Evolutionary conservation across 2,329 filamentous ascomycete species (phyloP), one percentile per base, ranked within the genome.

Genomic region (Fusarium neocosmosporiellum): DNA sequence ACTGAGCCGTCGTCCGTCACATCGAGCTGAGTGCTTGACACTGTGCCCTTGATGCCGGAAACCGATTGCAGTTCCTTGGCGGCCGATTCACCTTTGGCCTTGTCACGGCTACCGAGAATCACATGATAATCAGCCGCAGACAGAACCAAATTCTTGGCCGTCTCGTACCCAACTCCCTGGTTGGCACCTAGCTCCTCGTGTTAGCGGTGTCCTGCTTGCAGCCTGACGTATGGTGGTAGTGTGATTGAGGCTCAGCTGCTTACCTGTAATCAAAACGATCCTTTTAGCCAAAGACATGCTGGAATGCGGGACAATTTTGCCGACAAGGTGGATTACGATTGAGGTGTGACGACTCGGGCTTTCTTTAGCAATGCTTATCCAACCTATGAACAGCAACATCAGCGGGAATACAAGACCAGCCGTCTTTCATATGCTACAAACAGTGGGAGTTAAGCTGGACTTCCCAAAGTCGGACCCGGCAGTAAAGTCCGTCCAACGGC

Each of bases 131-230:
- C 22, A 0, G 69, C 66, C 0, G 67, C 70, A 0, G 66, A 70
- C 0, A 70, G 20, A 1, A 66, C 24, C 1, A 70, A 4, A 4
- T 70, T 70, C 14, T 70, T 70, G 27, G 66, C 67, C 7, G 61
- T 70, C 14, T 70, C 67, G 2, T 46, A 70, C 1, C 67, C 67
- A 29, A 70, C 61, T 31, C 67, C 67, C 43, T 66, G 67, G 11
- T 70, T 70, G 61, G 67, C 67, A 55, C 67, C 66, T 70, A 24
- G 5, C n/a, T 20, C 20, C 9, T 4, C 5, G 24, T 53, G 31
- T 70, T 14, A 39, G 14, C 36, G n/a, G 36, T 39, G 14, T n/a
- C 14, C n/a, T 39, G 14, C n/a, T 39, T 39, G 36, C 14, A n/a
- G 36, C n/a, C 27, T 29, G 27, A 29, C 27, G 27, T 29, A 29